Conservation (phyloP, 768 basidiomycete species). For the Suillus subalutaceus region DNA sequence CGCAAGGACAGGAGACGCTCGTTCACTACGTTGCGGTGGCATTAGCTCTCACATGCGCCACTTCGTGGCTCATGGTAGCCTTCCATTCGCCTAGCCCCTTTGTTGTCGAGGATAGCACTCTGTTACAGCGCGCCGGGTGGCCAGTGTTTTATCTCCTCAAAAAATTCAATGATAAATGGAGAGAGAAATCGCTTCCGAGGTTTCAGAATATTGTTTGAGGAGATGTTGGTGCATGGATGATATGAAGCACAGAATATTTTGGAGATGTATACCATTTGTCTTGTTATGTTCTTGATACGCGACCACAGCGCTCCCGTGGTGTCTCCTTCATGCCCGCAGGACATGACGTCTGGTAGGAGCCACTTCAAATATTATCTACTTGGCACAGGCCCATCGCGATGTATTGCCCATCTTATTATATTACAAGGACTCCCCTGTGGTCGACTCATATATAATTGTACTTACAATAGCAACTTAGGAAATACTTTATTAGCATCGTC, state of each 20-base stretch:
- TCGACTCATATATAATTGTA: too few relatives aligned
- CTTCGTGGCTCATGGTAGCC: conserved; percentile 57
- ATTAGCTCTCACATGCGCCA: conserved; percentile 48
- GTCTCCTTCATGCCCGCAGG: background rate
- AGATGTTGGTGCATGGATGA: background rate
- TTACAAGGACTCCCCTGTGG: too few relatives aligned
- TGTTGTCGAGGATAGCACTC: conserved; percentile 11
- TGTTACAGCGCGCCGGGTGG: conserved; percentile 22
- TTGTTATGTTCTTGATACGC: background rate
- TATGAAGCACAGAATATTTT: background rate
- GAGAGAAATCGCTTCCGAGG: background rate
- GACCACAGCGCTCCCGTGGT: background rate
- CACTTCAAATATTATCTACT: too few relatives aligned
- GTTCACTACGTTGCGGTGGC: conserved; percentile 42
- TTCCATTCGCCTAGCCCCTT: conserved; percentile 38
- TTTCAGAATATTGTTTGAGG: background rate
- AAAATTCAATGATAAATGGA: background rate
- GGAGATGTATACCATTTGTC: background rate
- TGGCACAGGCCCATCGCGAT: too few relatives aligned
- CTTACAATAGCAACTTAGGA: too few relatives aligned
- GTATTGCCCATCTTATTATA: too few relatives aligned
- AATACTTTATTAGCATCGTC: too few relatives aligned
- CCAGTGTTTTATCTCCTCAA: conserved; percentile 21
- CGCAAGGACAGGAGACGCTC: conserved; percentile 34
- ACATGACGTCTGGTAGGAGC: background rate